Conservation (phyloP, 2,329 filamentous ascomycete species). For the Fusarium tuaranense region DNA sequence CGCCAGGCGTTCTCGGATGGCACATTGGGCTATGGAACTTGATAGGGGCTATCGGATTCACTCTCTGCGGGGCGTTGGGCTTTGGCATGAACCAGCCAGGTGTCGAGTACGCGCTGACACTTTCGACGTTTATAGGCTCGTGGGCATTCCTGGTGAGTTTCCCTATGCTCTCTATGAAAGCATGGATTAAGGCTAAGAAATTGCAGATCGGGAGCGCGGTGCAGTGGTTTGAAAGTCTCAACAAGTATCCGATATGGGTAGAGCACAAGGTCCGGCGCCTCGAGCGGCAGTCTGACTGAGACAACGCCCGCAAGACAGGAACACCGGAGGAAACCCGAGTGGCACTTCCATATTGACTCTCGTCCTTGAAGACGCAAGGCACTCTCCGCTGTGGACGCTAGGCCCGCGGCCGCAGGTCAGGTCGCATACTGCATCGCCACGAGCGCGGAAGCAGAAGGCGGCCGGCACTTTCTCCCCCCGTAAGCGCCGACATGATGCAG, state of each 20-base stretch:
- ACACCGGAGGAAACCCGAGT: background rate
- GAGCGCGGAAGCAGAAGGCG: background rate
- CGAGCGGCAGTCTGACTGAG: background rate
- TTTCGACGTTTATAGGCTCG: constrained; percentile 63
- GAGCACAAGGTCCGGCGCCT: constrained; percentile 21
- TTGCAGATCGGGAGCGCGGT: constrained; percentile 38
- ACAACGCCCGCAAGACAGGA: background rate
- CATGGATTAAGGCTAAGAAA: background rate
- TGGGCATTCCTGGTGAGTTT: constrained; percentile 58
- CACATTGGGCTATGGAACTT: constrained; percentile 76
- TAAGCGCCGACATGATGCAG: constrained; percentile 6
- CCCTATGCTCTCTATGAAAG: no score
- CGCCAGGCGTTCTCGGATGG: constrained; percentile 69
- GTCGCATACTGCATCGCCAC: constrained; percentile 8
- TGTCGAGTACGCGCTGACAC: constrained; percentile 56
- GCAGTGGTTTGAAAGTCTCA: constrained; percentile 42
- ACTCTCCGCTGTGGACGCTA: constrained; percentile 7
- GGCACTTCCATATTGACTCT: background rate
- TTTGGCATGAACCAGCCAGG: constrained; percentile 54
- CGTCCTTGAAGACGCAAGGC: background rate
- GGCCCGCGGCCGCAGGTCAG: constrained; percentile 2
- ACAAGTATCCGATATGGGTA: constrained; percentile 40
- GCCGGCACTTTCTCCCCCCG: background rate
- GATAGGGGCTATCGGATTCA: constrained; percentile 73
- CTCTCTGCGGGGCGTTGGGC: constrained; percentile 68